These are phyloP conservation scores for Chlamydomonas urium DNA, from an alignment of 139 green algal species.

Conservation along the genomic window DNA sequence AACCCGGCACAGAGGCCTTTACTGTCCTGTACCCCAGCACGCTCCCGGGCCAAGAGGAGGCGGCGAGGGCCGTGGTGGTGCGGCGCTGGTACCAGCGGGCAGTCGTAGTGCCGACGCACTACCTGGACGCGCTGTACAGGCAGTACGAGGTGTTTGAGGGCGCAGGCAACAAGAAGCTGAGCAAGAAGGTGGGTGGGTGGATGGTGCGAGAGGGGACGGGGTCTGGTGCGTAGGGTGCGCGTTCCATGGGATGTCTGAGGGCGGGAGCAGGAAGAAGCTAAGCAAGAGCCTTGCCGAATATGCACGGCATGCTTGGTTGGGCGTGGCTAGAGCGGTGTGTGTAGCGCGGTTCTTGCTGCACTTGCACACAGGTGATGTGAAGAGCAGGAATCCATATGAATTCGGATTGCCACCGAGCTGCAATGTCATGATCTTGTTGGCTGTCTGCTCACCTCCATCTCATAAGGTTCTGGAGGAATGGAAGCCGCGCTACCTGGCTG, in stretches of 20 bases:
- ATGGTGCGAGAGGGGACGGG: too few species aligned
- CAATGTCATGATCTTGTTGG: not conserved
- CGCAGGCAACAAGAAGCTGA: slow-evolving; percentile 53
- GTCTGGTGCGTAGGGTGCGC: too few species aligned
- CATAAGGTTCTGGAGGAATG: slow-evolving; percentile 75
- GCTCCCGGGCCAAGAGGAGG: slow-evolving; percentile 66
- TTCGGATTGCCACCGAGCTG: too few species aligned
- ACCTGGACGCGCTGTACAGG: slow-evolving; percentile 79
- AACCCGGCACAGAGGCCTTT: slow-evolving; percentile 58
- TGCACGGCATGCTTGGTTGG: too few species aligned
- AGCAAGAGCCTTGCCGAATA: too few species aligned
- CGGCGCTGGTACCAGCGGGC: slow-evolving; percentile 76
- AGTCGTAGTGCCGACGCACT: slow-evolving; percentile 65
- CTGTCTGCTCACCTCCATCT: not conserved
- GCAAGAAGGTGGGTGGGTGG: slow-evolving; percentile 26
- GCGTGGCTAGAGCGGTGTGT: too few species aligned
- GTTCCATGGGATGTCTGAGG: too few species aligned
- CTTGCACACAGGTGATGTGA: too few species aligned
- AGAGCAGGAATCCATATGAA: too few species aligned
- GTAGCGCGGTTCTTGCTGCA: too few species aligned
- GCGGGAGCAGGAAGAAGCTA: too few species aligned
- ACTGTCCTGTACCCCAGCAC: slow-evolving; percentile 50
- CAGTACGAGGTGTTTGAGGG: slow-evolving; percentile 88
- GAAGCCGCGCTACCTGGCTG: slow-evolving; percentile 66
- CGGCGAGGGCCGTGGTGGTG: slow-evolving; percentile 34